Percentiles rank a stretch among this genome's conserved stretches.
Evolutionary conservation across 1,139 yeast species (phyloP).

Genomic region (Pichia sp.): DNA sequence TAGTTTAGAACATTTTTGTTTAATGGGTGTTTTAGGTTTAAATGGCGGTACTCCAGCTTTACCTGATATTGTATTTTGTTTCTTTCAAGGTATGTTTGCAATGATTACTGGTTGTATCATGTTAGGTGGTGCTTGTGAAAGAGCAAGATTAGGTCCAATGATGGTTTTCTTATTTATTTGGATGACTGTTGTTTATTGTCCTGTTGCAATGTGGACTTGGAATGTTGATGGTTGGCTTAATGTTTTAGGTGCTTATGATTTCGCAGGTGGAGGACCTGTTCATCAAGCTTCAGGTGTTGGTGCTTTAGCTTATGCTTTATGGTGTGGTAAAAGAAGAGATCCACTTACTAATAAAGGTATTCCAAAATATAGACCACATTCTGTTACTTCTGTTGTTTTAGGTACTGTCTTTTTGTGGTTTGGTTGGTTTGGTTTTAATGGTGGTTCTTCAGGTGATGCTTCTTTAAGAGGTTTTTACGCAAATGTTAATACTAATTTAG

Average conservation of each 20-base stretch:
- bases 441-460: conserved; percentile 93
- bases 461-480: conserved; percentile 92
- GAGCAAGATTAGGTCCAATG: conserved; percentile 96
- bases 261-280: conserved; percentile 98
- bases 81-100: conserved; percentile 96
- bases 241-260: conserved; percentile 78
- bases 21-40: conserved; percentile 76
- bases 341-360: conserved; percentile 62
- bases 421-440: conserved; percentile 98
- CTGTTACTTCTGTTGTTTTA: conserved; percentile 80
- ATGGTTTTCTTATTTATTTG: conserved; percentile 88
- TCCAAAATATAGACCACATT: conserved; percentile 88
- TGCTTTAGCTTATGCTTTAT: conserved; percentile 85
- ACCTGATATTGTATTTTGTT: conserved; percentile 83
- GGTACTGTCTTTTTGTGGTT: conserved; percentile 95
- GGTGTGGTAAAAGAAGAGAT: conserved; percentile 88
- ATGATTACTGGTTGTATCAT: conserved; percentile 84
- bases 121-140: conserved; percentile 96
- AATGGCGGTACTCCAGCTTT: conserved; percentile 56
- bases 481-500: conserved; percentile 82
- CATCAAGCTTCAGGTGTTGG: conserved; percentile 93
- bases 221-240: conserved; percentile 85
- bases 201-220: conserved; percentile 97
- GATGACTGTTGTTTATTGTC: conserved; percentile 95
- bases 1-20: conserved; percentile 68